Percentiles rank a stretch among this genome's conserved stretches.
Evolutionary conservation across 495 filamentous ascomycete species (phyloP).

Genomic region (Copromyces sp.): DNA sequence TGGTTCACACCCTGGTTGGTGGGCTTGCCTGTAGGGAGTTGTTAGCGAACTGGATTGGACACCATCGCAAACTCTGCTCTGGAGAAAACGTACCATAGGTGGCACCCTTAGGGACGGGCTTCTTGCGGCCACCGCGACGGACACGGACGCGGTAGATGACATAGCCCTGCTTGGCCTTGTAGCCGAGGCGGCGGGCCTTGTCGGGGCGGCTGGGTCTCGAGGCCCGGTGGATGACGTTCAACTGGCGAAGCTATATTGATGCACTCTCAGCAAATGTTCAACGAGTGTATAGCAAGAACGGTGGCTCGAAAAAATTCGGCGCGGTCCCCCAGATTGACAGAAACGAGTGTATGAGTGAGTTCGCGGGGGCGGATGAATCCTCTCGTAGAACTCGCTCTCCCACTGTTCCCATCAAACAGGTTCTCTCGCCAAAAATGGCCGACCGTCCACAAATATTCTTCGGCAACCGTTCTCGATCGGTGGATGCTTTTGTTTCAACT

Average conservation of each 20-base stretch:
- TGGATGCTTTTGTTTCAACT: constrained; percentile 44
- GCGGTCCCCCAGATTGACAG: neutral
- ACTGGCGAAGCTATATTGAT: constrained; percentile 97
- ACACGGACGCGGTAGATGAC: constrained; percentile 99
- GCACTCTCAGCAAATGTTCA: constrained; percentile 99
- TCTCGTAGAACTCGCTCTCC: neutral
- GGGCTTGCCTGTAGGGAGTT: constrained; percentile 66
- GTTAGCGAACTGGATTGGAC: constrained; percentile 10
- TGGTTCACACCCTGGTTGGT: constrained; percentile 99
- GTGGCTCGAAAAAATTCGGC: neutral
- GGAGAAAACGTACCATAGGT: constrained; percentile 68
- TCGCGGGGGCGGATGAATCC: neutral
- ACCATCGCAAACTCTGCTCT: neutral
- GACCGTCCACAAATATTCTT: constrained; percentile 20
- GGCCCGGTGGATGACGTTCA: constrained; percentile 98
- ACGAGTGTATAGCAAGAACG: constrained; percentile 90
- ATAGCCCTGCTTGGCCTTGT: constrained; percentile 99
- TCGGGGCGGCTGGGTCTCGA: constrained; percentile 96
- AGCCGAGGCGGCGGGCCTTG: constrained; percentile 98
- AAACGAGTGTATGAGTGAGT: neutral
- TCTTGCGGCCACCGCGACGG: constrained; percentile 94
- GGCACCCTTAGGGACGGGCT: constrained; percentile 91
- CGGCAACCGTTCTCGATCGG: constrained; percentile 8
- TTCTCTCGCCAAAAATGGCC: constrained; percentile 4
- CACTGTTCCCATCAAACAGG: neutral